phyloP scores from a whole-genome alignment of 2,329 filamentous ascomycete species.

The Beauveria sp. region DNA sequence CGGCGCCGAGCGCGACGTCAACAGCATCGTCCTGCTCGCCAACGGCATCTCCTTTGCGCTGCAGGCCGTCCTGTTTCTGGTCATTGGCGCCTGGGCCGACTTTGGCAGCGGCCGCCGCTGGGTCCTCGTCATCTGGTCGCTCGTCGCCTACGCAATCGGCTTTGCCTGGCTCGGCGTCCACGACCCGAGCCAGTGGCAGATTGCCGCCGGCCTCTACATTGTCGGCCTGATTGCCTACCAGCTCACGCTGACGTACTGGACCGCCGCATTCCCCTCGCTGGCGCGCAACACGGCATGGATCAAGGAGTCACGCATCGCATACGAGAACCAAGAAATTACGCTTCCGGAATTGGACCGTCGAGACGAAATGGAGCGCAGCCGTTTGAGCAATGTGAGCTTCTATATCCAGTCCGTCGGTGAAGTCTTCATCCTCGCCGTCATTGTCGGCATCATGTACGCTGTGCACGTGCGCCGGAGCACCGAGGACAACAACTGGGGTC shows the following conservation, averaged over 20 bases:
- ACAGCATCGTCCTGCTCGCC: constrained; percentile 56
- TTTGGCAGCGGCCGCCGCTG: constrained; percentile 58
- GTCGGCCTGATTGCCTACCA: constrained; percentile 60
- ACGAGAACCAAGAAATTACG: constrained; percentile 38
- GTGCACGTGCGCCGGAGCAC: constrained; percentile 51
- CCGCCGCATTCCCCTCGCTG: constrained; percentile 44
- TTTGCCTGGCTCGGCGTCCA: constrained; percentile 63
- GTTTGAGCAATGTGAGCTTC: constrained; percentile 56
- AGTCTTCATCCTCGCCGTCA: constrained; percentile 54
- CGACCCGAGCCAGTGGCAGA: constrained; percentile 49
- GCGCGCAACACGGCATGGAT: constrained; percentile 29
- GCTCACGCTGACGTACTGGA: constrained; percentile 62
- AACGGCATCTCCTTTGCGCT: constrained; percentile 64
- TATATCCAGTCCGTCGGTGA: constrained; percentile 56
- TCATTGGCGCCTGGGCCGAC: constrained; percentile 49
- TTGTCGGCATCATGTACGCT: constrained; percentile 57
- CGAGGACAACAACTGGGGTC: constrained; percentile 58
- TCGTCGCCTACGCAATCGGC: constrained; percentile 55
- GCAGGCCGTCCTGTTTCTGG: constrained; percentile 50
- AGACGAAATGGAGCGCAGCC: constrained; percentile 56
- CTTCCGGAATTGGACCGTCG: constrained; percentile 52
- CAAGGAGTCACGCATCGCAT: constrained; percentile 24
- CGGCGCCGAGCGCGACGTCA: constrained; percentile 50
- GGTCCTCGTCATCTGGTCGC: constrained; percentile 53
- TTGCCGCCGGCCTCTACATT: constrained; percentile 56